A percentile compares a stretch with the other conserved stretches of the same genome.
These are phyloP conservation scores for Fusarium anthophilum DNA, from an alignment of 2,329 filamentous ascomycete species.

Conservation along the genomic window DNA sequence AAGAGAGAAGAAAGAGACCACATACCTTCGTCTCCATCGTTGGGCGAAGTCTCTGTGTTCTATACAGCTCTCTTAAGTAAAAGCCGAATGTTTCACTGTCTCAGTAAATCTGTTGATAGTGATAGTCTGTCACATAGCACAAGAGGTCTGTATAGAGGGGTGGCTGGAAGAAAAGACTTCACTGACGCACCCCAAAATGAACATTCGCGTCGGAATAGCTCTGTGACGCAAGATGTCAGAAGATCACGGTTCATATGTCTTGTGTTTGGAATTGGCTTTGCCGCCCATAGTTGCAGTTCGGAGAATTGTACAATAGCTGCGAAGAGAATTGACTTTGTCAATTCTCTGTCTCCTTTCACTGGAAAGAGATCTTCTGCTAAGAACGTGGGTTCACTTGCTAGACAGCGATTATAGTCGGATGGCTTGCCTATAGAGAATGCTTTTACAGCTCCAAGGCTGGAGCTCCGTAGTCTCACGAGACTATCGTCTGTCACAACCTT, in stretches of 20 bases:
- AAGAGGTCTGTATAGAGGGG: neutral
- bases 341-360: neutral
- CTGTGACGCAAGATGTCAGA: neutral
- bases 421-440: no score
- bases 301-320: neutral
- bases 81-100: neutral
- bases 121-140: neutral
- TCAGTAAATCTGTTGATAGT: neutral
- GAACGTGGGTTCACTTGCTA: neutral
- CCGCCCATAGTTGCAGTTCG: neutral
- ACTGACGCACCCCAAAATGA: neutral
- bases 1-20: neutral
- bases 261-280: neutral
- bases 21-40: neutral
- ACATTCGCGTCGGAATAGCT: neutral
- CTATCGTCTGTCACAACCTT: neutral
- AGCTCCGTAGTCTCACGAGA: neutral
- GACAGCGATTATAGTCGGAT: neutral
- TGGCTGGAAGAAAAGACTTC: neutral
- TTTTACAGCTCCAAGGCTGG: neutral
- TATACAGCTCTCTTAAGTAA: neutral
- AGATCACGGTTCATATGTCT: neutral
- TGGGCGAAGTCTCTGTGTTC: neutral
- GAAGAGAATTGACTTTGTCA: neutral
- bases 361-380: neutral